Percentiles rank a stretch among this genome's conserved stretches.
phyloP scores from a whole-genome alignment of 495 filamentous ascomycete species.

The Entonaema liquescens region DNA sequence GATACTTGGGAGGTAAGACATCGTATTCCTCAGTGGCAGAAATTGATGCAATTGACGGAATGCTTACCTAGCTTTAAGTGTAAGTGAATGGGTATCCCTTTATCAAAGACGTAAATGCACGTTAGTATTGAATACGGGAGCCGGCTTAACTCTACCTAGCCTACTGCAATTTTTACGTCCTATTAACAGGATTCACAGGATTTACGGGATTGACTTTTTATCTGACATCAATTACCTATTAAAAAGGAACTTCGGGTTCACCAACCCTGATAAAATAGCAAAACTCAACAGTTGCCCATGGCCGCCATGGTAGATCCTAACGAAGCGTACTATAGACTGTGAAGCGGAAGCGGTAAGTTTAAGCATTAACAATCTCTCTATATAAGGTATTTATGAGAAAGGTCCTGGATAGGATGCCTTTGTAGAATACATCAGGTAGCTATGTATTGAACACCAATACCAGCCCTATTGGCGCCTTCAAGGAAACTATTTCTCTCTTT shows the following conservation, averaged over 20 bases:
- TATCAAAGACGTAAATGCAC: not conserved
- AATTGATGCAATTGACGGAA: not conserved
- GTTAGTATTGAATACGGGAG: not conserved
- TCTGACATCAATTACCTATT: too few relatives aligned
- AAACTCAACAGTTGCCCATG: too few relatives aligned
- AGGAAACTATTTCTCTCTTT: not conserved
- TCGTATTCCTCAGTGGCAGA: slow-evolving; percentile 15
- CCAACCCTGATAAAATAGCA: too few relatives aligned
- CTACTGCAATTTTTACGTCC: too few relatives aligned
- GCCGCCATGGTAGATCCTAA: too few relatives aligned
- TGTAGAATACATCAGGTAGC: not conserved
- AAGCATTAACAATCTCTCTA: not conserved
- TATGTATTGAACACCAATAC: not conserved
- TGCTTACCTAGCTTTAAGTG: not conserved
- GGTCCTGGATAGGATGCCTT: not conserved
- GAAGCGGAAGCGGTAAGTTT: too few relatives aligned
- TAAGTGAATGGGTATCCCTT: not conserved
- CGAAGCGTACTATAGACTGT: too few relatives aligned
- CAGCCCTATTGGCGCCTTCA: not conserved
- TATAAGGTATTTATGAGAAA: not conserved
- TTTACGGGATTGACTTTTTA: too few relatives aligned
- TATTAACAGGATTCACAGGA: too few relatives aligned
- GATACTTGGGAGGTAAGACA: not conserved
- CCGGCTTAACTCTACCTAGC: too few relatives aligned
- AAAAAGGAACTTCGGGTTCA: too few relatives aligned